phyloP scores from a whole-genome alignment of 1,139 yeast species.

The Saccharomyces hybrid region DNA sequence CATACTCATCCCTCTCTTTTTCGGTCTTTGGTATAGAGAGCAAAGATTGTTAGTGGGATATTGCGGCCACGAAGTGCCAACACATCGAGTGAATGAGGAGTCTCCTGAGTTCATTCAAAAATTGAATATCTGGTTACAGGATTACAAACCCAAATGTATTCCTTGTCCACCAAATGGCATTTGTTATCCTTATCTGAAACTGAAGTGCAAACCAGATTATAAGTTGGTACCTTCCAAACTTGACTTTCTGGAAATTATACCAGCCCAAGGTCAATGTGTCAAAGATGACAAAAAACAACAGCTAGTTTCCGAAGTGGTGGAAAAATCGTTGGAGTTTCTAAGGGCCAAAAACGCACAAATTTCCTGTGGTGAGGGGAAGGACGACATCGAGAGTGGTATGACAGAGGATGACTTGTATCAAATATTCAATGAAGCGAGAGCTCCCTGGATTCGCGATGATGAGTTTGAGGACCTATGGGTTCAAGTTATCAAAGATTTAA shows the following conservation, averaged over 20 bases:
- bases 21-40: conserved; percentile 55
- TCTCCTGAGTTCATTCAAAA: not conserved
- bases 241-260: conserved; percentile 48
- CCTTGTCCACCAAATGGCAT: conserved; percentile 78
- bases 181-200: conserved; percentile 52
- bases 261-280: conserved; percentile 59
- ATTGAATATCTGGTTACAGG: conserved; percentile 13
- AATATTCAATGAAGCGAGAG: conserved; percentile 48
- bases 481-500: conserved; percentile 55
- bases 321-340: conserved; percentile 59
- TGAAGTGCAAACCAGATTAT: conserved; percentile 67
- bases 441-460: conserved; percentile 49
- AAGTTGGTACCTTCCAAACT: conserved; percentile 49
- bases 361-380: conserved; percentile 47
- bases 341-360: conserved; percentile 60
- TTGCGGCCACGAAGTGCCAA: conserved; percentile 53
- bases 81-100: conserved; percentile 17
- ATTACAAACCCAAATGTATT: conserved; percentile 53
- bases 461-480: conserved; percentile 82
- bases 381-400: conserved; percentile 43
- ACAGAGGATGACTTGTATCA: conserved; percentile 46
- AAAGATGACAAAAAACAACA: conserved; percentile 71
- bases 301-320: conserved; percentile 57
- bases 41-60: conserved; percentile 54
- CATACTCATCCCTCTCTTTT: conserved; percentile 25